These are phyloP conservation scores for Nemania serpens DNA, from an alignment of 2,329 filamentous ascomycete genomes.

Conservation along the genomic window DNA sequence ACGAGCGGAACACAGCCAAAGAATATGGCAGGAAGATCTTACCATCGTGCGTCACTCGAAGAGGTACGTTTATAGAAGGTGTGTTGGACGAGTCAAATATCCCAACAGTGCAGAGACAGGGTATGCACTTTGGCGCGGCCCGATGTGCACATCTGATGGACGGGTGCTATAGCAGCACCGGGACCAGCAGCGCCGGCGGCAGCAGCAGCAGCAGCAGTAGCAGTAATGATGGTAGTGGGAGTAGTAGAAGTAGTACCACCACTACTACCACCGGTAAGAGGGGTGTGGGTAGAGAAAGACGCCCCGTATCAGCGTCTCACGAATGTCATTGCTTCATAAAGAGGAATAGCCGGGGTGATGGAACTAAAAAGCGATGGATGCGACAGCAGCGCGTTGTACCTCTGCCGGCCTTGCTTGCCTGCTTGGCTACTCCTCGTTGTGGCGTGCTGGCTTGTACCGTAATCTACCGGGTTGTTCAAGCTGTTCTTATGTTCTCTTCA, in stretches of 20 bases:
- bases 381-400: constrained; percentile 24
- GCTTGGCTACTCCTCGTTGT: constrained; percentile 13
- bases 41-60: constrained; percentile 42
- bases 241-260: constrained; percentile 12
- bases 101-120: constrained; percentile 36
- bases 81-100: constrained; percentile 41
- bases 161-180: constrained; percentile 28
- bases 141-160: constrained; percentile 36
- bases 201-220: constrained; percentile 11
- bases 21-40: constrained; percentile 42
- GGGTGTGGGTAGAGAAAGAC: constrained; percentile 35
- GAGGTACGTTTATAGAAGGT: constrained; percentile 38
- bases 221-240: constrained; percentile 7
- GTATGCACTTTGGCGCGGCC: constrained; percentile 37
- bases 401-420: constrained; percentile 16
- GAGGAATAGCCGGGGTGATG: constrained; percentile 31
- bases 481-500: not conserved
- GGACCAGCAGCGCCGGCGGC: constrained; percentile 4
- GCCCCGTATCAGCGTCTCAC: constrained; percentile 40
- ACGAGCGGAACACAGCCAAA: constrained; percentile 30
- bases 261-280: constrained; percentile 25
- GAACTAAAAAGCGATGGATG: constrained; percentile 26
- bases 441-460: constrained; percentile 8
- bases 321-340: constrained; percentile 40
- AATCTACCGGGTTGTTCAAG: not conserved